Base-by-base conservation (phyloP, 2,329 filamentous ascomycete species). In the Boeremia lycopersici region DNA sequence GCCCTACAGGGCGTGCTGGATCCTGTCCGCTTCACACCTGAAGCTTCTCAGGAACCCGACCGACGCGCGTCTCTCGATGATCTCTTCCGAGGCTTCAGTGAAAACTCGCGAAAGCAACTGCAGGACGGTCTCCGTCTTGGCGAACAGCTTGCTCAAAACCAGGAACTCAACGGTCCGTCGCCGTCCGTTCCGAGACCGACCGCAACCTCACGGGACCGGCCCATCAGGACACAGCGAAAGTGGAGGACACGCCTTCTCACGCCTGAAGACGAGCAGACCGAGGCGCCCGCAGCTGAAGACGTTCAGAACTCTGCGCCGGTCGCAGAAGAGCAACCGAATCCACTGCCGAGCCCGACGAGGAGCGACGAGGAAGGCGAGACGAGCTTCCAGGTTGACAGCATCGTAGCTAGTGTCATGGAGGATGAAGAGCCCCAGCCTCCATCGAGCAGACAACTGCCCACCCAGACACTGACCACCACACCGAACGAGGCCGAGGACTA, bases 81-180 rank as follows among this genome's bases (percentile, higher is more conserved):
- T 42, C 58, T 75, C 1, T 77, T 77, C 59, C 67, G 68, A 29
- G 74, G 73, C 2, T 78, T 77, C 56, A 73, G 74, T 47, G 69
- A 74, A 45, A 70, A 72, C 4, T 75, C 74, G 7, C 68, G 72
- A 49, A 68, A 67, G 51, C 71, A 77, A 38, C 60, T 77, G 11
- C 74, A 72, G 36, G 70, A 74, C 44, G 72, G 73, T 29, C 62
- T 77, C 29, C 68, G 71, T 33, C 66, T 76, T 29, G 75, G 76
- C 25, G 70, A 76, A 50, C 72, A 74, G 41, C 62, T 78, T 42
- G 73, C 73, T 19, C 62, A 69, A 29, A 56, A 43, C 11, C 59
- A 68, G 25, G 53, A 40, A 31, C 57, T 55, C 12, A 56, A 56
- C 39, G 50, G 61, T 10, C 56, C 61, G 15, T 58, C 61, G 8